Evolutionary conservation across 2,329 filamentous ascomycete genomes (phyloP).

Genomic region (Elsinoe necatrix): DNA sequence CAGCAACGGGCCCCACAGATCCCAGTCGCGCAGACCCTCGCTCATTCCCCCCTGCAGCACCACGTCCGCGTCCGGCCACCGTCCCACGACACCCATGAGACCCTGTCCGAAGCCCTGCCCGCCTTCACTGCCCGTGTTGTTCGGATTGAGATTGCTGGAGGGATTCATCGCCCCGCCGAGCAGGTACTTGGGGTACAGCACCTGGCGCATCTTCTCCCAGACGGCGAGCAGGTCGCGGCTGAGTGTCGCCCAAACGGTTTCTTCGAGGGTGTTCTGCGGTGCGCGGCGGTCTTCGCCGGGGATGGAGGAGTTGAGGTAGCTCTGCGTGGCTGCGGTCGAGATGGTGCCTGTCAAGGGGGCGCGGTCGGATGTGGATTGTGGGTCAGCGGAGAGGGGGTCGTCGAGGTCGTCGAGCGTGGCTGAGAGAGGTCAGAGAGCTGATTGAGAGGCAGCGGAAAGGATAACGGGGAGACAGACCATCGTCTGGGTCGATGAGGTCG

Average conservation of each 20-base stretch:
- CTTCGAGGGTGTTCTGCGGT: constrained; percentile 88
- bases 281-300: constrained; percentile 87
- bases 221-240: constrained; percentile 84
- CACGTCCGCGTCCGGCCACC: constrained; percentile 60
- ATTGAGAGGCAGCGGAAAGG: not conserved
- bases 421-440: constrained; percentile 28
- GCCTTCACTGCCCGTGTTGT: constrained; percentile 48
- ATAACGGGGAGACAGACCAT: constrained; percentile 31
- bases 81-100: constrained; percentile 48
- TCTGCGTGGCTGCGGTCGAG: constrained; percentile 50
- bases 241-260: constrained; percentile 95
- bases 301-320: constrained; percentile 80
- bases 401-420: constrained; percentile 89
- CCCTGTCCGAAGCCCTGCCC: constrained; percentile 35
- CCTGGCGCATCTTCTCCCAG: constrained; percentile 97
- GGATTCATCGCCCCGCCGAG: constrained; percentile 57
- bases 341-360: constrained; percentile 78
- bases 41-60: constrained; percentile 67
- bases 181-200: constrained; percentile 90
- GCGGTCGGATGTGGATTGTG: constrained; percentile 53
- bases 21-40: constrained; percentile 88
- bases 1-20: constrained; percentile 92
- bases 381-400: constrained; percentile 58
- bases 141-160: not conserved
- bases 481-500: constrained; percentile 46